Evolutionary conservation across 1,139 yeast species (phyloP).

Genomic region (Taphrina pruni): DNA sequence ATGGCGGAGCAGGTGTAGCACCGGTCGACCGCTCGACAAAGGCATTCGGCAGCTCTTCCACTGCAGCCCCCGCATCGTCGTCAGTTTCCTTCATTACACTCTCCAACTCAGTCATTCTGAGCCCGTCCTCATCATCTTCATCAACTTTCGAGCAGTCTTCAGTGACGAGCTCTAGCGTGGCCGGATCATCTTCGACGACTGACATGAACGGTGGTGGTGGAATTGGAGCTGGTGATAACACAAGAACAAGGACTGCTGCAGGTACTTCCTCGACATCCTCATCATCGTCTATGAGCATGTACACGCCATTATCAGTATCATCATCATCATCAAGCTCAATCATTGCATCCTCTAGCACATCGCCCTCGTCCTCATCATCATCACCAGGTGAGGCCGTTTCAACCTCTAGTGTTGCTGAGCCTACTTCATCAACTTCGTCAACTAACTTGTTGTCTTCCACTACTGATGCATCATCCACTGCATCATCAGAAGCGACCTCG

Average conservation of each 20-base stretch:
- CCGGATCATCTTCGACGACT: neutral
- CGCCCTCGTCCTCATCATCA: no score
- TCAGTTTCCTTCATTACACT: neutral
- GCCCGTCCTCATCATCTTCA: neutral
- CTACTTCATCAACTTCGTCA: no score
- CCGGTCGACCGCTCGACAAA: neutral
- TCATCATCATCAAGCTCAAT: no score
- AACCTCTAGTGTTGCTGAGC: no score
- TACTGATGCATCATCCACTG: neutral
- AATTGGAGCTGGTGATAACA: conserved; percentile 5
- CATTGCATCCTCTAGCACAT: no score
- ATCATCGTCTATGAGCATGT: no score
- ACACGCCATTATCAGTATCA: no score
- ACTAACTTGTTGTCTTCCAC: neutral
- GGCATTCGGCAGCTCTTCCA: no score
- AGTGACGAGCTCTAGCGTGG: neutral
- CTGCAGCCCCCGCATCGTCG: neutral
- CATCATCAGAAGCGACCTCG: neutral
- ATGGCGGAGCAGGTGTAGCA: conserved; percentile 6
- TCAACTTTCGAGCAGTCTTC: neutral
- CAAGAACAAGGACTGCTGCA: conserved; percentile 2
- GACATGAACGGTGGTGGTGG: conserved; percentile 1
- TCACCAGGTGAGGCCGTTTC: no score
- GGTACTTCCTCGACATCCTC: neutral
- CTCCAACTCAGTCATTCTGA: neutral